phyloP scores from a whole-genome alignment of 2,329 filamentous ascomycete genomes.

The Fusarium subglutinans region DNA sequence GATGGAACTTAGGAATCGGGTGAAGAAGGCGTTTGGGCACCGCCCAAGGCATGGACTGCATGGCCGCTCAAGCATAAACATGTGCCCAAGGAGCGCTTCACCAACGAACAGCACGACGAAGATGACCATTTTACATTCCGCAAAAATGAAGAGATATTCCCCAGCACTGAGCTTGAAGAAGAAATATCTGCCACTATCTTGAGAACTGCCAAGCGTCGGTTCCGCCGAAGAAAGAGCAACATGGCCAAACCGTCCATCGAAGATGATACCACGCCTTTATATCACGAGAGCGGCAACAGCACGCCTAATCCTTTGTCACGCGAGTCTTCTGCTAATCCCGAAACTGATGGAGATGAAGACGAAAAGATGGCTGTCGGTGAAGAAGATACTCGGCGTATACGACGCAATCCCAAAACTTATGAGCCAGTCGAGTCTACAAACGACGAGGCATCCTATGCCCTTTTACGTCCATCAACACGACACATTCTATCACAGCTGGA shows the following conservation, averaged over 20 bases:
- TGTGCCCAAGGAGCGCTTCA: constrained; percentile 68
- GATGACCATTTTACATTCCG: constrained; percentile 63
- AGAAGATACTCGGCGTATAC: background rate
- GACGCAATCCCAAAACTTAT: constrained; percentile 40
- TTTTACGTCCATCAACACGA: constrained; percentile 75
- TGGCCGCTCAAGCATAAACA: constrained; percentile 77
- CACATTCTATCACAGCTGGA: constrained; percentile 78
- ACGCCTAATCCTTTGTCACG: constrained; percentile 11
- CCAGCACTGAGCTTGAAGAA: constrained; percentile 74
- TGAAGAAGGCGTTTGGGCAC: constrained; percentile 55
- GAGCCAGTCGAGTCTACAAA: constrained; percentile 71
- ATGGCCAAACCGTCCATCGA: constrained; percentile 37
- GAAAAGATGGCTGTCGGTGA: constrained; percentile 18
- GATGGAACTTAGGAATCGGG: constrained; percentile 40
- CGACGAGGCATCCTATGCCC: constrained; percentile 70
- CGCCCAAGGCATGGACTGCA: constrained; percentile 76
- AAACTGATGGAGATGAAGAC: constrained; percentile 27
- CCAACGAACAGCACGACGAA: constrained; percentile 55
- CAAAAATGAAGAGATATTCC: constrained; percentile 53
- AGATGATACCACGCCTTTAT: constrained; percentile 8
- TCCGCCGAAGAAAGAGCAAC: constrained; percentile 48
- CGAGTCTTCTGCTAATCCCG: constrained; percentile 30
- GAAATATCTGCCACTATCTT: constrained; percentile 73
- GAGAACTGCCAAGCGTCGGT: constrained; percentile 73
- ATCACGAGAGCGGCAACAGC: constrained; percentile 14